phyloP scores from a whole-genome alignment of 805 yeast genomes.

The Crinitomyces ghanaensis region DNA sequence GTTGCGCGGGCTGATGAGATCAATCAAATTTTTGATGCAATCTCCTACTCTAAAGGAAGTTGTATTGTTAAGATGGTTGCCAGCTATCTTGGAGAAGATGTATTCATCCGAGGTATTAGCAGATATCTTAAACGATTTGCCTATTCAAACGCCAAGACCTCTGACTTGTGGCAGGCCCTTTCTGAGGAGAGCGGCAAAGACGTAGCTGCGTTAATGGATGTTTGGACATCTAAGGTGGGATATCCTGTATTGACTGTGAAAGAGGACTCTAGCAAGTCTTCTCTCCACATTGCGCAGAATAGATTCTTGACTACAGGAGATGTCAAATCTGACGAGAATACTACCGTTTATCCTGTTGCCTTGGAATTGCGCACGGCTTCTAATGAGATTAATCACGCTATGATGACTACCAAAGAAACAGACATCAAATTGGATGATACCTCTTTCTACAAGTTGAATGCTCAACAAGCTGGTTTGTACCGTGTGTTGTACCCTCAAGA shows the following conservation, averaged over 20 bases:
- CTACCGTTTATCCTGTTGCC: constrained; percentile 43
- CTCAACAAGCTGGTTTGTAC: constrained; percentile 50
- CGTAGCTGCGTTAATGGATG: constrained; percentile 45
- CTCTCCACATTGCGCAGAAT: constrained; percentile 39
- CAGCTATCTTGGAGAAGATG: constrained; percentile 53
- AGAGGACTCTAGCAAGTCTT: constrained; percentile 21
- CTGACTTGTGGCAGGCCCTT: constrained; percentile 60
- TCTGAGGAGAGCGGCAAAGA: constrained; percentile 53
- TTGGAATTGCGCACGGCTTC: constrained; percentile 40
- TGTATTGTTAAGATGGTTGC: constrained; percentile 70
- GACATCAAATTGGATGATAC: constrained; percentile 27
- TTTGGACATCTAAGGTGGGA: constrained; percentile 67
- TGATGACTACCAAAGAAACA: constrained; percentile 40
- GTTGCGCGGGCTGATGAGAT: constrained; percentile 70
- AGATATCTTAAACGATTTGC: constrained; percentile 50
- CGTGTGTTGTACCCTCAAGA: constrained; percentile 43
- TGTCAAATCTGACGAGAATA: constrained; percentile 44
- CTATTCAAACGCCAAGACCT: constrained; percentile 62
- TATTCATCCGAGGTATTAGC: constrained; percentile 63
- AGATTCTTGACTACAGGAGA: constrained; percentile 58
- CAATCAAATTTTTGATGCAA: constrained; percentile 72
- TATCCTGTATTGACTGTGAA: constrained; percentile 54
- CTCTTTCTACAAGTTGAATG: constrained; percentile 46
- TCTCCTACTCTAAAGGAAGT: constrained; percentile 74
- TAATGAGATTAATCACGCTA: constrained; percentile 51